phyloP scores from a whole-genome alignment of 371 early-diverging fungal species.

The Apophysomyces elegans region DNA sequence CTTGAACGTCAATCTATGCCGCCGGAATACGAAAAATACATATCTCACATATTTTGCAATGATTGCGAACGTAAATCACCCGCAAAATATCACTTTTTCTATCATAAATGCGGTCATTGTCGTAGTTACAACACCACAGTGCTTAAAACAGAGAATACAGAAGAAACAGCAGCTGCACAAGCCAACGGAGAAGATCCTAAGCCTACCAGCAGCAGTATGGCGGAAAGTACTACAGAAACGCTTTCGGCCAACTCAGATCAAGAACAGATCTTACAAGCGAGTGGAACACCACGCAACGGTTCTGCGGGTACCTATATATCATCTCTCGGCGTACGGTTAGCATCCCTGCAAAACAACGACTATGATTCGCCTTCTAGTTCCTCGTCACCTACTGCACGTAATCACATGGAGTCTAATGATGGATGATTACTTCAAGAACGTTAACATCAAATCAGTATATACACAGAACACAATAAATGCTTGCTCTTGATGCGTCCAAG shows the following conservation, averaged over 20 bases:
- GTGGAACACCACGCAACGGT: conserved; percentile 17
- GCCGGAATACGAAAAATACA: conserved; percentile 77
- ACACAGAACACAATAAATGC: too few relatives aligned
- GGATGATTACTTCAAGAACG: neutral
- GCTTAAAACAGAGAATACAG: conserved; percentile 57
- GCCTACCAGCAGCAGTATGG: neutral
- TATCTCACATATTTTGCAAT: conserved; percentile 87
- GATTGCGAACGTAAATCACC: conserved; percentile 89
- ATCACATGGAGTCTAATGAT: neutral
- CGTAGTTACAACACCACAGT: conserved; percentile 92
- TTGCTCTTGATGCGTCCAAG: too few relatives aligned
- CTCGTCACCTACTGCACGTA: neutral
- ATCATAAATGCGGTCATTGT: conserved; percentile 93
- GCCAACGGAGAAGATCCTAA: neutral
- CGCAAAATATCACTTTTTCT: conserved; percentile 91
- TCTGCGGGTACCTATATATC: conserved; percentile 4
- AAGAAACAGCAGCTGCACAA: conserved; percentile 14
- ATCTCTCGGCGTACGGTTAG: conserved; percentile 4
- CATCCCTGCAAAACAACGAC: neutral
- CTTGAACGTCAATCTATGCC: conserved; percentile 90
- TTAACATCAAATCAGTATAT: too few relatives aligned
- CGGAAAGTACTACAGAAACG: conserved; percentile 12
- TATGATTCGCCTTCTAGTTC: neutral
- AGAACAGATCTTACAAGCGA: conserved; percentile 24
- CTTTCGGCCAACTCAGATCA: conserved; percentile 25